Evolutionary conservation across 441 rosid genomes (phyloP).

Genomic region (Euphorbia corollata): DNA sequence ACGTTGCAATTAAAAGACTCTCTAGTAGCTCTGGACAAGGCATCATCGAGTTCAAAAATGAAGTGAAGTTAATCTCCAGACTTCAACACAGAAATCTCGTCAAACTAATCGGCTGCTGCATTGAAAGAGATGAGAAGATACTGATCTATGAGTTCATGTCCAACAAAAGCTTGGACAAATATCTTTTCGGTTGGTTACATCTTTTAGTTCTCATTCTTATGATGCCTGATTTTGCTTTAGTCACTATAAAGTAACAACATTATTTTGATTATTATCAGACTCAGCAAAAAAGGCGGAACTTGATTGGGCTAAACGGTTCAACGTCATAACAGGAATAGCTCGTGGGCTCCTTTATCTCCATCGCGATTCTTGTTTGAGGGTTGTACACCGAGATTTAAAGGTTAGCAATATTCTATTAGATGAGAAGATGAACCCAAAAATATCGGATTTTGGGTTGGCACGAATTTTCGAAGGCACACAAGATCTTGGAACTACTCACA

Average conservation of each 20-base stretch:
- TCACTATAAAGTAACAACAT: background rate
- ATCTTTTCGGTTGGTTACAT: constrained; percentile 21
- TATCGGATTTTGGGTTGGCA: constrained; percentile 33
- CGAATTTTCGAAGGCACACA: constrained; percentile 22
- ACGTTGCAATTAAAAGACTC: constrained; percentile 22
- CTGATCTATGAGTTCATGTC: constrained; percentile 28
- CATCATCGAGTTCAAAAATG: constrained; percentile 18
- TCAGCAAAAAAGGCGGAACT: constrained; percentile 13
- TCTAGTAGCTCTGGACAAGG: constrained; percentile 21
- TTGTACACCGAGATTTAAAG: constrained; percentile 26
- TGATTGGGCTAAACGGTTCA: constrained; percentile 20
- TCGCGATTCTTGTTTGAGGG: constrained; percentile 22
- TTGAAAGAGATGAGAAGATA: constrained; percentile 21
- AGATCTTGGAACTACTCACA: constrained; percentile 16
- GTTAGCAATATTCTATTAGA: constrained; percentile 20
- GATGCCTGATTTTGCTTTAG: background rate
- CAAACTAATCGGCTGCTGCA: constrained; percentile 22
- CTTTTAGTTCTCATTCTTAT: background rate
- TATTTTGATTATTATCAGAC: background rate
- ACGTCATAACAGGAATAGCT: constrained; percentile 21
- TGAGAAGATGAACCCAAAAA: constrained; percentile 28
- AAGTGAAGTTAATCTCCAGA: constrained; percentile 21
- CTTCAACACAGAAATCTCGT: constrained; percentile 32
- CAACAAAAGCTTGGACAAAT: constrained; percentile 24
- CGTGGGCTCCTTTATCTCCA: constrained; percentile 29